Conservation (phyloP, 108 stramenopile species). For the Skeletonema marinoi region DNA sequence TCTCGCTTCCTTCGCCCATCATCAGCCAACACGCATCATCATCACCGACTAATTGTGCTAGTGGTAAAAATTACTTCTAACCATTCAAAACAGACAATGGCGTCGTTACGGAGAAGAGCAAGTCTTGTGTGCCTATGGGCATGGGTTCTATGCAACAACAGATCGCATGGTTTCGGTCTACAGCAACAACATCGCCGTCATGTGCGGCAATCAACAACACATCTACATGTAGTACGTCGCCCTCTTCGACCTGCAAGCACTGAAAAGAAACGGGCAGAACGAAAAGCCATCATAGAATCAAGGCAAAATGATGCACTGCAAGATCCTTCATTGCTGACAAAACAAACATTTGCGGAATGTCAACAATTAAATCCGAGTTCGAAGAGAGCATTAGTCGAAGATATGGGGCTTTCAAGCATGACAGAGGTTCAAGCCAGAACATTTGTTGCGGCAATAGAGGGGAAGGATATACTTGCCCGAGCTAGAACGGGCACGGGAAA, state of each 20-base stretch:
- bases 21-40: no score
- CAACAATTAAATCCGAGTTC: conserved; percentile 53
- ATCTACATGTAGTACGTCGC: conserved; percentile 27
- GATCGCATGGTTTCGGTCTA: conserved; percentile 5
- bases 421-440: conserved; percentile 94
- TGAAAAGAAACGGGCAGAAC: conserved; percentile 44
- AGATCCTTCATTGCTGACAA: conserved; percentile 72
- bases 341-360: conserved; percentile 53
- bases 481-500: conserved; percentile 94
- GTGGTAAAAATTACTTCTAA: no score
- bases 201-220: not conserved
- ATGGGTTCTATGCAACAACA: not conserved
- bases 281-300: conserved; percentile 38
- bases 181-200: conserved; percentile 7
- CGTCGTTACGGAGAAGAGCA: not conserved
- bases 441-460: conserved; percentile 62
- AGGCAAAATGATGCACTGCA: conserved; percentile 66
- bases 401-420: conserved; percentile 73
- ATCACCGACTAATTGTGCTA: no score
- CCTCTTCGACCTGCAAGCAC: conserved; percentile 44
- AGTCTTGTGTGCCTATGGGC: not conserved
- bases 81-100: not conserved
- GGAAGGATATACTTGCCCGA: conserved; percentile 87
- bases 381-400: conserved; percentile 48
- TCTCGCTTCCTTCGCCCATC: no score